Percentiles rank a stretch among this genome's conserved stretches.
These are phyloP conservation scores for Proliferodiscus dingleyae DNA, from an alignment of 2,329 filamentous ascomycete species.

Conservation along the genomic window DNA sequence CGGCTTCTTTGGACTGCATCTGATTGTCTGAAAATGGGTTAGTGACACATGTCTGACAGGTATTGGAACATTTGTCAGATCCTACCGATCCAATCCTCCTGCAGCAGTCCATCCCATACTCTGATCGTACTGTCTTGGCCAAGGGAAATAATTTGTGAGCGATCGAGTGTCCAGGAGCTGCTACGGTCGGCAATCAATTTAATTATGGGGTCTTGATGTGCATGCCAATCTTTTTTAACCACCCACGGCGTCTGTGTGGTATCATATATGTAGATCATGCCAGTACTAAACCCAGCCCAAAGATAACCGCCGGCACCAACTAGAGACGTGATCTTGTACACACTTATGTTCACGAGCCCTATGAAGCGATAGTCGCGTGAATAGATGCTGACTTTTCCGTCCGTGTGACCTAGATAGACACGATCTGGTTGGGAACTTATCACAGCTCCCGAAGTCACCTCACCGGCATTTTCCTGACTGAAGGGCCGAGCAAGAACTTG, in stretches of 20 bases:
- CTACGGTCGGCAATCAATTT: slow-evolving; percentile 73
- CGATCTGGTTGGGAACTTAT: slow-evolving; percentile 70
- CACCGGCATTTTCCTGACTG: slow-evolving; percentile 67
- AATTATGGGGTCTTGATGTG: slow-evolving; percentile 77
- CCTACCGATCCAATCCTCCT: slow-evolving; percentile 84
- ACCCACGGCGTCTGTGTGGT: slow-evolving; percentile 77
- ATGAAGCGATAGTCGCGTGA: slow-evolving; percentile 71
- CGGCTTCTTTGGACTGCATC: slow-evolving; percentile 77
- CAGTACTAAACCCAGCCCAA: slow-evolving; percentile 93
- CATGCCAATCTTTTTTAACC: slow-evolving; percentile 91
- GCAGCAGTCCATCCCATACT: slow-evolving; percentile 86
- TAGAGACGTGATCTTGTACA: slow-evolving; percentile 91
- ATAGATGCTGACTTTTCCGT: slow-evolving; percentile 95
- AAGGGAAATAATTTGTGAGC: slow-evolving; percentile 78
- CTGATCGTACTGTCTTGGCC: slow-evolving; percentile 82
- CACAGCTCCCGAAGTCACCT: slow-evolving; percentile 79
- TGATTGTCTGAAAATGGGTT: slow-evolving; percentile 53
- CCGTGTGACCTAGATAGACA: slow-evolving; percentile 85
- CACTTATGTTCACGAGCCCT: slow-evolving; percentile 77
- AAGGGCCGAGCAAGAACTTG: slow-evolving; percentile 71
- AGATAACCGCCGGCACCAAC: slow-evolving; percentile 75
- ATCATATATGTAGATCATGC: slow-evolving; percentile 91
- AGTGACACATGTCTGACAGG: slow-evolving; percentile 4
- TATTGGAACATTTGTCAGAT: slow-evolving; percentile 3
- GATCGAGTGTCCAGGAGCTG: slow-evolving; percentile 79